phyloP scores from a whole-genome alignment of 306 rosid species.

The Corylus heterophylla region DNA sequence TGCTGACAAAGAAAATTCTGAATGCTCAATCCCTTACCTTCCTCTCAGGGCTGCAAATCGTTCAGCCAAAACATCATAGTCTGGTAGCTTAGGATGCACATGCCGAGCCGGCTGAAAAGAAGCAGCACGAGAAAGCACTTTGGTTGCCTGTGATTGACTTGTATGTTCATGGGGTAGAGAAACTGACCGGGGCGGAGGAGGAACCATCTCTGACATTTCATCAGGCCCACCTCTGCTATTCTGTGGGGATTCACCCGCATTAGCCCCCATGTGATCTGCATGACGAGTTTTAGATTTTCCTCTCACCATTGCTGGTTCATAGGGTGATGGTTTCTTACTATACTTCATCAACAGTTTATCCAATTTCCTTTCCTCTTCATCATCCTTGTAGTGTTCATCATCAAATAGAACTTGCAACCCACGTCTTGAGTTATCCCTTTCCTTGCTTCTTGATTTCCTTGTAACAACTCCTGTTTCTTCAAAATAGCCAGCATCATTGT shows the following conservation, averaged over 20 bases:
- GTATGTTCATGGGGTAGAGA: constrained; percentile 71
- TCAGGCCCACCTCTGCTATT: constrained; percentile 44
- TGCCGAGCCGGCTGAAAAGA: constrained; percentile 82
- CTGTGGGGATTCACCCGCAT: constrained; percentile 32
- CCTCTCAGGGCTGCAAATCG: constrained; percentile 85
- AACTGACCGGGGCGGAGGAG: constrained; percentile 55
- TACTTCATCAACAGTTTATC: constrained; percentile 84
- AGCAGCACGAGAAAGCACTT: constrained; percentile 72
- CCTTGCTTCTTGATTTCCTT: constrained; percentile 68
- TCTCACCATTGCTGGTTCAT: constrained; percentile 57
- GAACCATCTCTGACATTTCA: constrained; percentile 34
- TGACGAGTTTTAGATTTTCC: constrained; percentile 65
- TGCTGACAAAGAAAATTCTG: constrained; percentile 25
- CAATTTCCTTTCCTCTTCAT: constrained; percentile 84
- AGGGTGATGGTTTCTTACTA: constrained; percentile 64
- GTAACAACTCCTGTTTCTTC: constrained; percentile 48
- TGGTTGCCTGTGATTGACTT: constrained; percentile 49
- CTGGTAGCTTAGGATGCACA: constrained; percentile 95
- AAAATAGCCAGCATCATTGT: constrained; percentile 31
- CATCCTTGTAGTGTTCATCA: constrained; percentile 55
- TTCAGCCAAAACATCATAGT: constrained; percentile 84
- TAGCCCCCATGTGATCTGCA: constrained; percentile 38
- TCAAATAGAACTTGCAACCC: constrained; percentile 83
- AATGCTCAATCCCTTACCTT: constrained; percentile 33
- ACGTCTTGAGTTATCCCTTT: constrained; percentile 56